Evolutionary conservation across 2,329 filamentous ascomycete species (phyloP), one percentile per base, ranked within the genome.

Genomic region (Colletotrichum lini): DNA sequence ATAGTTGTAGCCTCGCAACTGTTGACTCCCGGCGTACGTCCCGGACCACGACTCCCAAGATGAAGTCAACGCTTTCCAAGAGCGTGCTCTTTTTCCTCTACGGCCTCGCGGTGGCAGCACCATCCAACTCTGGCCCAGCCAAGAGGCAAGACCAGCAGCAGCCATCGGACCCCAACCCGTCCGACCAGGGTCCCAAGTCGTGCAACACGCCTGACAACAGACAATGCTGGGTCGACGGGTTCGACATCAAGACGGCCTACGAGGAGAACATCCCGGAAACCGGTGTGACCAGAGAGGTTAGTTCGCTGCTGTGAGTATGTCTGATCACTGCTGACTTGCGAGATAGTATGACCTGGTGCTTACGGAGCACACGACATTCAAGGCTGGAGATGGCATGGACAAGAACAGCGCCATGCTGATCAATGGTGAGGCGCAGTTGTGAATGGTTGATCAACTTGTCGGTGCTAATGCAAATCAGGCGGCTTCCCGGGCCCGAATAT

Each of bases 401-500:
- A 77, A 77, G 74, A 65, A 72, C 45, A 47, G 68, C 12, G 70
- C 72, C 16, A 77, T 77, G 76, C 63, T 77, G 2, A 67, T 77
- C 47, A 77, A 77, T 30, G 74, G 76, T 71, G 53, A 40, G 67
- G 21, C 1, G 8, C 16, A 7, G 8, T 23, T 18, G 1, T 8
- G 35, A 10, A 23, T 8, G 15, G 6, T 18, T 30, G 26, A 4
- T n/a, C 16, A 18, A 3, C 0, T 2, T 1, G 15, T 45, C 4
- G 2, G 26, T 44, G 9, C 59, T 71, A 15, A 63, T n/a, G 10
- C 47, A 38, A 0, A 10, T 6, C 9, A 75, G 74, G 73, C 10
- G 58, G 70, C 26, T 76, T 75, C 38, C 74, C 74, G 21, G 89
- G 89, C 1, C 90, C 90, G 2, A 83, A 82, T 6, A 87, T 92